These are phyloP conservation scores for Metschnikowia gelsemii DNA, from an alignment of 805 yeast species.

Conservation along the genomic window DNA sequence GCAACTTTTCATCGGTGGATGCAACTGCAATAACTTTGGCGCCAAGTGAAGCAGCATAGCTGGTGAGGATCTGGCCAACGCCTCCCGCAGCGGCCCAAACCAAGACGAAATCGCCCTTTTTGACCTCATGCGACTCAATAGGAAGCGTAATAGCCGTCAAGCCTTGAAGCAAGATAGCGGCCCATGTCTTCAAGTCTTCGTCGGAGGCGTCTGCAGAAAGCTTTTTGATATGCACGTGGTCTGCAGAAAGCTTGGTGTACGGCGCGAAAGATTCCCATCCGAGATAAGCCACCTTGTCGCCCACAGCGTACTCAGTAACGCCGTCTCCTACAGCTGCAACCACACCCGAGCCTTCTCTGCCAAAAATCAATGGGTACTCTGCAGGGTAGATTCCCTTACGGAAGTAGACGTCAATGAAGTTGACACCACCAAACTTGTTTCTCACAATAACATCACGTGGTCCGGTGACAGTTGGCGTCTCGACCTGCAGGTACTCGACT, in stretches of 20 bases:
- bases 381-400: constrained; percentile 73
- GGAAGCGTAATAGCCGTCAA: constrained; percentile 76
- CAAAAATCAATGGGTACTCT: constrained; percentile 59
- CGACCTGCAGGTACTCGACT: constrained; percentile 52
- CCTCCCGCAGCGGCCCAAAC: constrained; percentile 97
- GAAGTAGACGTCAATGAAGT: constrained; percentile 79
- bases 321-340: constrained; percentile 62
- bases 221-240: constrained; percentile 19
- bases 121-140: constrained; percentile 61
- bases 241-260: constrained; percentile 52
- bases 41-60: constrained; percentile 60
- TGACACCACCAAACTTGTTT: constrained; percentile 75
- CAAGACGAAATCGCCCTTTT: constrained; percentile 68
- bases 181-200: constrained; percentile 52
- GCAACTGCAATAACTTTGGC: constrained; percentile 86
- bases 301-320: constrained; percentile 56
- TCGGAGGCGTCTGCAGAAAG: constrained; percentile 50
- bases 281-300: constrained; percentile 68
- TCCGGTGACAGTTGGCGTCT: constrained; percentile 55
- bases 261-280: constrained; percentile 63
- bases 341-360: constrained; percentile 71
- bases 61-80: constrained; percentile 72
- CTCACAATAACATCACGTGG: constrained; percentile 62
- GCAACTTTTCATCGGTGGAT: constrained; percentile 70
- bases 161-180: constrained; percentile 67